Evolutionary conservation across 2,329 filamentous ascomycete species (phyloP).

Genomic region (Penicillium oxalicum): DNA sequence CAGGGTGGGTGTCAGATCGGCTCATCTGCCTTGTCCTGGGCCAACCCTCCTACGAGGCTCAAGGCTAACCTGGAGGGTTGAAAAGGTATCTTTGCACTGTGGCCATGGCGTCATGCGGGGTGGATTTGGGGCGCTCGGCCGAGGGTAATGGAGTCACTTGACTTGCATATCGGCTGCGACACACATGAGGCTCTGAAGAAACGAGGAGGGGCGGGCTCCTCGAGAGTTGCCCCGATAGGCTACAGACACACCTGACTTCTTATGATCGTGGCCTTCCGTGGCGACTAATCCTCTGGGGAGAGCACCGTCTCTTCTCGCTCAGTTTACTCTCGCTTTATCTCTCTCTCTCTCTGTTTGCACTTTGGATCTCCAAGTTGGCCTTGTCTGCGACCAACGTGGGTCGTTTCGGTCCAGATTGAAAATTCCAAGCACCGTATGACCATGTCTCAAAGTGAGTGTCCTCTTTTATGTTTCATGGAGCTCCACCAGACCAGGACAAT

Average conservation of each 20-base stretch:
- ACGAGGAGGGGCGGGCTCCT: neutral
- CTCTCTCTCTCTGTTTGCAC: neutral
- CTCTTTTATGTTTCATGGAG: no score
- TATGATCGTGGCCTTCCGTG: neutral
- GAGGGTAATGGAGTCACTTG: conserved; percentile 16
- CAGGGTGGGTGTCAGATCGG: conserved; percentile 10
- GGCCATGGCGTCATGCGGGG: conserved; percentile 18
- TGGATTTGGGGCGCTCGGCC: conserved; percentile 12
- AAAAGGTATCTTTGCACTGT: neutral
- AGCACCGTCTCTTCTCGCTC: neutral
- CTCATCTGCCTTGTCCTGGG: conserved; percentile 2
- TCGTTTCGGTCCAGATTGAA: no score
- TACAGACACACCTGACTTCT: conserved; percentile 1
- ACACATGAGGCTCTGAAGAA: conserved; percentile 17
- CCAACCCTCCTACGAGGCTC: neutral
- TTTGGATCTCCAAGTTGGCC: no score
- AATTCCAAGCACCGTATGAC: neutral
- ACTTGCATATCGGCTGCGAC: conserved; percentile 8
- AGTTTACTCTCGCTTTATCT: neutral
- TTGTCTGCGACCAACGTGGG: no score
- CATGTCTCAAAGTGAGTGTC: conserved; percentile 10
- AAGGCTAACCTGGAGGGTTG: no score
- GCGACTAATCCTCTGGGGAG: neutral
- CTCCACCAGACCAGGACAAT: no score
- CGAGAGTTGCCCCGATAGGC: neutral